phyloP scores from a whole-genome alignment of 2,329 filamentous ascomycete species.

The Corynespora cassiicola region DNA sequence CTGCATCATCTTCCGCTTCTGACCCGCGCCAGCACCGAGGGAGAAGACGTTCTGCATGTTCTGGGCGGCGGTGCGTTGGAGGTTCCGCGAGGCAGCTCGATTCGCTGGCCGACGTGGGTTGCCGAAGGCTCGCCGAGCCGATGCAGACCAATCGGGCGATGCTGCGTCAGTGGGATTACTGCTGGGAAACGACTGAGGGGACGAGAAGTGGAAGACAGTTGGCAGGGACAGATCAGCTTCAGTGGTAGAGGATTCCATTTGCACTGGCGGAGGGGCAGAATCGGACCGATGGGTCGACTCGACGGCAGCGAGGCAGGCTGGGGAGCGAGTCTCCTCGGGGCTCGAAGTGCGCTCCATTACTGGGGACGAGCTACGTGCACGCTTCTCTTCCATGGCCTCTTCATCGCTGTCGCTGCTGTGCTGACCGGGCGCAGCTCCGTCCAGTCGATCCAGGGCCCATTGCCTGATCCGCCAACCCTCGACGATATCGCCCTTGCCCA shows the following conservation, averaged over 20 bases:
- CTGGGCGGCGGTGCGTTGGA: conserved; percentile 39
- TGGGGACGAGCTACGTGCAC: conserved; percentile 66
- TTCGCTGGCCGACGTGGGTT: conserved; percentile 39
- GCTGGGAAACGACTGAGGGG: conserved; percentile 65
- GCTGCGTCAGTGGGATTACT: conserved; percentile 44
- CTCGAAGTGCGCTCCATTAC: conserved; percentile 59
- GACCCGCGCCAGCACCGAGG: conserved; percentile 69
- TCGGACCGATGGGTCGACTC: conserved; percentile 31
- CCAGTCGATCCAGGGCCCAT: conserved; percentile 73
- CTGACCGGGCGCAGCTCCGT: conserved; percentile 65
- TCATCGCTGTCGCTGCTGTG: conserved; percentile 71
- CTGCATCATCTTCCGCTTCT: conserved; percentile 74
- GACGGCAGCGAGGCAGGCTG: conserved; percentile 22
- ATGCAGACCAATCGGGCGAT: conserved; percentile 30
- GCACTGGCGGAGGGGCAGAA: conserved; percentile 47
- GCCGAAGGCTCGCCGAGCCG: conserved; percentile 39
- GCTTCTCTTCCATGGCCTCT: conserved; percentile 66
- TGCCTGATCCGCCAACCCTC: conserved; percentile 73
- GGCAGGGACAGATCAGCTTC: conserved; percentile 37
- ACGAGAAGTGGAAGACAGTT: conserved; percentile 71
- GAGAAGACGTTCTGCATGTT: conserved; percentile 48
- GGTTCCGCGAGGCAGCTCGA: conserved; percentile 42
- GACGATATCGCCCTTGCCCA: conserved; percentile 79
- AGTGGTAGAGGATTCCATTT: conserved; percentile 40
- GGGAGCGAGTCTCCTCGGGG: conserved; percentile 46